Percentiles rank a stretch among this genome's conserved stretches.
Evolutionary conservation across 1,284 basidiomycete genomes (phyloP).

Genomic region (Rhizoctonia solani): DNA sequence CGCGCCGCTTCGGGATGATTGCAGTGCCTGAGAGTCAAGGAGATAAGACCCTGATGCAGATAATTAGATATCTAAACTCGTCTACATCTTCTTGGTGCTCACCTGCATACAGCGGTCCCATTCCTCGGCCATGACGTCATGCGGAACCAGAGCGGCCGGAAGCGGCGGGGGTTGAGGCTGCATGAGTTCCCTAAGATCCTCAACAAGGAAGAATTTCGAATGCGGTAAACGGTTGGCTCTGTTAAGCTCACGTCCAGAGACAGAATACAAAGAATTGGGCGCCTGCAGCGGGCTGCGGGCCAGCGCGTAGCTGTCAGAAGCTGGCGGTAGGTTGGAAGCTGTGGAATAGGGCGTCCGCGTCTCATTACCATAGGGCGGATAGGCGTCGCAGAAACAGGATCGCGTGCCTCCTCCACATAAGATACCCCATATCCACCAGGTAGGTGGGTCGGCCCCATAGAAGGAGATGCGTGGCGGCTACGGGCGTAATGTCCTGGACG

Average conservation of each 20-base stretch:
- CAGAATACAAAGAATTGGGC: background rate
- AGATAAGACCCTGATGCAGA: conserved; percentile 42
- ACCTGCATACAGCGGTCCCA: conserved; percentile 78
- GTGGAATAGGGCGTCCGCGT: conserved; percentile 28
- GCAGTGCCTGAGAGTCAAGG: conserved; percentile 63
- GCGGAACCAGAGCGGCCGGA: conserved; percentile 69
- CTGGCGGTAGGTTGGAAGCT: conserved; percentile 5
- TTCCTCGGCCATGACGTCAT: conserved; percentile 74
- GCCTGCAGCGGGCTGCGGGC: conserved; percentile 20
- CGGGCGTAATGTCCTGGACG: conserved; percentile 17
- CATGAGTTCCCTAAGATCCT: conserved; percentile 71
- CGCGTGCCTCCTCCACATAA: conserved; percentile 1
- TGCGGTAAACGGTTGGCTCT: conserved; percentile 60
- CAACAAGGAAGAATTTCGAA: conserved; percentile 68
- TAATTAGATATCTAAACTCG: conserved; percentile 15
- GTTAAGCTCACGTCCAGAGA: conserved; percentile 28
- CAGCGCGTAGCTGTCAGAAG: conserved; percentile 11
- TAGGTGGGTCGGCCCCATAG: conserved; percentile 9
- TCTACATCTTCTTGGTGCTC: conserved; percentile 40
- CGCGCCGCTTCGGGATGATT: conserved; percentile 51
- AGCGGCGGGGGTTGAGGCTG: conserved; percentile 73
- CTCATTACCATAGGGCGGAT: background rate
- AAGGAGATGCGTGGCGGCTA: conserved; percentile 29
- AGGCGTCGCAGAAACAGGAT: conserved; percentile 4
- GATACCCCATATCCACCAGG: conserved; percentile 15